Evolutionary conservation across 208 protist genomes (phyloP), one percentile per base, ranked within the genome.

Genomic region (Acanthamoeba royreba): DNA sequence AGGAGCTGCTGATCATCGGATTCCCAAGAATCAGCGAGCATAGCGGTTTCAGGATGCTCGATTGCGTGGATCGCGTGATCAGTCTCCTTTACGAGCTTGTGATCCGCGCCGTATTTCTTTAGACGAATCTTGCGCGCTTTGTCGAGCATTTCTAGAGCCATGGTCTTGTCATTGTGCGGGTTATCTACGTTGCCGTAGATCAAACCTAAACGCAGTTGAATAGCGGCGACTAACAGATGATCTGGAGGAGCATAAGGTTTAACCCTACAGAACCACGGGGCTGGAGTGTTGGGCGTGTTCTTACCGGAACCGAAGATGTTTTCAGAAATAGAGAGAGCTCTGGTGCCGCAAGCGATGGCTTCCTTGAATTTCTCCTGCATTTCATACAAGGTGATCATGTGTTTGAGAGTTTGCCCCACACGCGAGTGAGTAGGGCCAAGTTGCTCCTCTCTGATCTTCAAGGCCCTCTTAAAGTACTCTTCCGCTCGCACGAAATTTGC

Each of bases 351-450:
- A 33, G 93, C 49, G 28, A 87, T 46, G 46, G 94, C 92, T 7
- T 47, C 72, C n/a, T 90, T 58, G 63, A 93, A 95, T 1, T 92
- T 33, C 43, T 96, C 95, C 92, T 96, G 95, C 33, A 96, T 92
- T 46, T 95, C 95, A 19, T 93, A 95, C 3, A 96, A 91, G 19
- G 90, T 93, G 43, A 95, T 94, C 81, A 96, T 85, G 49, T 95
- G 92, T 47, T 95, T 47, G 2, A 95, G 83, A 17, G 93, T 94
- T 55, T 96, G 95, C 7, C 91, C 53, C 31, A 95, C 94, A 33
- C 87, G 25, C 3, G 91, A 88, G 17, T 96, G 95, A 3, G 86
- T 86, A 1, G 94, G 38, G 53, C 95, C 95, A 1, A 96, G 53
- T 15, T 42, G 25, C 1, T 28, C 43, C 83, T 96, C 94, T 28